Base-by-base conservation (phyloP, 306 rosid species). In the Senna siamea region DNA sequence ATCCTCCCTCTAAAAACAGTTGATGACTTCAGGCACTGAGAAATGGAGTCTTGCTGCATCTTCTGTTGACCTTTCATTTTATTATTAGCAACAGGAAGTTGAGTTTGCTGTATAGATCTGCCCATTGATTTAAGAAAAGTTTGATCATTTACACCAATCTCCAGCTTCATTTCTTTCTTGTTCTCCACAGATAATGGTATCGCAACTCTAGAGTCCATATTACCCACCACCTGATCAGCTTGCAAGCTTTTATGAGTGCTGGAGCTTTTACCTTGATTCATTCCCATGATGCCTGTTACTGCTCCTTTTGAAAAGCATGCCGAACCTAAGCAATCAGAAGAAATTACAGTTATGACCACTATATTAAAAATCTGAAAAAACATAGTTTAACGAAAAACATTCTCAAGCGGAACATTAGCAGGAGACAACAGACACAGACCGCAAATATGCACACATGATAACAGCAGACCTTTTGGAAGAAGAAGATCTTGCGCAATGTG, bases 401-500 rank as follows among this genome's bases (percentile, higher is more conserved):
- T 58, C 43, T 76, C 66, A 54, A 17, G 52, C 71, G 43, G 51
- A 78, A 78, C 69, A 72, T 46, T 48, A 69, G 76, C n/a, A 64
- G 12, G 66, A 57, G 48, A 55, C 17, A 69, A 60, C 48, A 58
- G 70, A 46, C 56, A 79, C 58, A 66, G 72, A 78, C 61, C 59
- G 58, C 34, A 69, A 54, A 44, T 18, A 32, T 22, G 32, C 9
- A 73, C 37, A 79, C 13, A 81, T 70, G 60, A 58, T 55, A 75
- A 62, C 12, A 62, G 41, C 73, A 79, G 80, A 93, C 97, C 98
- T 91, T 91, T 89, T 7, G 96, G 94, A 51, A 71, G 76, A 81
- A 93, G 84, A 48, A 85, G 78, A 84, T 93, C 96, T 72, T 26
- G 56, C n/a, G 97, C 97, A 74, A 83, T 73, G 77, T 93, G 96